These are phyloP conservation scores for Antitrichia curtipendula DNA, from an alignment of 225 moss, liverwort and hornwort species.

Conservation along the genomic window DNA sequence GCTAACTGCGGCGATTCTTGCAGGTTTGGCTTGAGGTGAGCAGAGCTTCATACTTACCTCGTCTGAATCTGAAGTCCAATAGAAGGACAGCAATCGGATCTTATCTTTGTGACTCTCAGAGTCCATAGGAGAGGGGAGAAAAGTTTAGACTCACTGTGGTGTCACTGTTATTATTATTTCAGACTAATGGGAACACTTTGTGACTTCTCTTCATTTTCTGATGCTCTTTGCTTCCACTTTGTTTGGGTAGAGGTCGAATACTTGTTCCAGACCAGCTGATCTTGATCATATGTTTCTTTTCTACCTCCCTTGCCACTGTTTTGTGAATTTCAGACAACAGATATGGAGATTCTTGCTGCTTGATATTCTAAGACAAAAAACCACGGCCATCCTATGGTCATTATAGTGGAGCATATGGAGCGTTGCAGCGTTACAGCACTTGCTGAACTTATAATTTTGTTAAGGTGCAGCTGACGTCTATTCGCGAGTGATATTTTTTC, in stretches of 20 bases:
- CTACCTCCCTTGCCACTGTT: neutral
- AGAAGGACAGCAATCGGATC: neutral
- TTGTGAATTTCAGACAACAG: constrained; percentile 46
- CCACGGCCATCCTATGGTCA: constrained; percentile 44
- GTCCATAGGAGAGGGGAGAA: neutral
- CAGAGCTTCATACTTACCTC: neutral
- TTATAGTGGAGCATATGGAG: constrained; percentile 67
- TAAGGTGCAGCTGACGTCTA: constrained; percentile 29
- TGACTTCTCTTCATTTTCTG: neutral
- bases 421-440: constrained; percentile 57
- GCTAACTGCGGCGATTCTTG: constrained; percentile 56
- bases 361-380: constrained; percentile 55
- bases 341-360: constrained; percentile 77
- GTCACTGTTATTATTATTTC: neutral
- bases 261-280: neutral
- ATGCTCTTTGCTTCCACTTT: neutral
- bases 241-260: neutral
- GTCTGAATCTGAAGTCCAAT: neutral
- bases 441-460: constrained; percentile 50
- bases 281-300: neutral
- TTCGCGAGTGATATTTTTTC: neutral
- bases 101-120: neutral
- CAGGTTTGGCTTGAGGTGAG: constrained; percentile 53
- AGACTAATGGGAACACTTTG: neutral
- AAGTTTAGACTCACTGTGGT: neutral